Evolutionary conservation across 176 grass and related monocot genomes (phyloP).

Genomic region (Avena atlantica): DNA sequence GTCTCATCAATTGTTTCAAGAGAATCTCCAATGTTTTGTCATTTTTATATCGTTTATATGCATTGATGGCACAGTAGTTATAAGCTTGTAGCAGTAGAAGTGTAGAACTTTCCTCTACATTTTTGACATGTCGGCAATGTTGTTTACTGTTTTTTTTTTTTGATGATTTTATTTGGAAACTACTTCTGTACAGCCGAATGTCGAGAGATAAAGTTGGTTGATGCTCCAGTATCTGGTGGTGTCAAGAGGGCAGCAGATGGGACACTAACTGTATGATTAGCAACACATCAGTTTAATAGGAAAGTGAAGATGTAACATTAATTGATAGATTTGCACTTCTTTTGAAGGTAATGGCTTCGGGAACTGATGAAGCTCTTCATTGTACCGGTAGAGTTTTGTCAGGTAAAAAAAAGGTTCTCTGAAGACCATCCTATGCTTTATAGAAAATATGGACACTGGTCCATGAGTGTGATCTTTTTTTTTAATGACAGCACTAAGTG

Average conservation of each 20-base stretch:
- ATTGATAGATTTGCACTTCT: constrained; percentile 35
- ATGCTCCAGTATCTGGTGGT: constrained; percentile 95
- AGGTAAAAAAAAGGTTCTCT: constrained; percentile 55
- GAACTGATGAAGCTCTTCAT: constrained; percentile 80
- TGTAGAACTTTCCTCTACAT: constrained; percentile 9
- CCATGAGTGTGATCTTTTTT: constrained; percentile 8
- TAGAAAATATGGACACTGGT: constrained; percentile 18
- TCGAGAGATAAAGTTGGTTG: constrained; percentile 76
- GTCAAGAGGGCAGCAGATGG: constrained; percentile 93
- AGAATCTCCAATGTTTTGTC: constrained; percentile 3
- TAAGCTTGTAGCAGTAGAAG: background rate
- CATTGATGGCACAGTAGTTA: background rate
- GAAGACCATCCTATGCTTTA: constrained; percentile 34
- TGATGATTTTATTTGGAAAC: constrained; percentile 22
- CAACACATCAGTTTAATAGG: constrained; percentile 28
- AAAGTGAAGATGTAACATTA: constrained; percentile 34
- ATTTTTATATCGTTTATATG: background rate
- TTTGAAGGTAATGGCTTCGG: constrained; percentile 87
- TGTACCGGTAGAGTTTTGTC: constrained; percentile 68
- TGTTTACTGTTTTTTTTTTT: background rate
- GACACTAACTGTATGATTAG: constrained; percentile 78
- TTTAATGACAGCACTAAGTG: constrained; percentile 74
- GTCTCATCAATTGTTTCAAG: background rate
- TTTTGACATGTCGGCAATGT: constrained; percentile 2
- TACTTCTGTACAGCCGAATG: constrained; percentile 66